Conservation (phyloP, 2,329 filamentous ascomycete species). For the Fusarium lyarnte region DNA sequence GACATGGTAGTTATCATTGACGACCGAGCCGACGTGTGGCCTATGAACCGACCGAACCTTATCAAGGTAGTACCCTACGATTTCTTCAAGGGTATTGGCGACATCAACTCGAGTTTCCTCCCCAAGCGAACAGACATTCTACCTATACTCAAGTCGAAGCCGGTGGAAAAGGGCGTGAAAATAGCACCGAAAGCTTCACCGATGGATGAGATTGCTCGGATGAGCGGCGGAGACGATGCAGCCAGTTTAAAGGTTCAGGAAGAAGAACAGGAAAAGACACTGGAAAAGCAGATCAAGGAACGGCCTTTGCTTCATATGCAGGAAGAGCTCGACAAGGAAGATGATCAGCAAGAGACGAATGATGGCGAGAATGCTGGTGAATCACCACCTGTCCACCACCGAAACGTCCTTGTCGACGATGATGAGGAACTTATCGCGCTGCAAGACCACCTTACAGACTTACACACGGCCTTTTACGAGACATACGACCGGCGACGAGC, state of each 20-base stretch:
- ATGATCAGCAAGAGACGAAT: constrained; percentile 51
- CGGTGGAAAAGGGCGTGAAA: constrained; percentile 20
- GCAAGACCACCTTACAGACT: constrained; percentile 75
- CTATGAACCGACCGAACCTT: constrained; percentile 86
- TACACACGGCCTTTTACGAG: constrained; percentile 85
- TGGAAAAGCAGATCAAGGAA: constrained; percentile 90
- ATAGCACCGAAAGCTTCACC: constrained; percentile 53
- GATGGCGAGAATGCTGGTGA: constrained; percentile 41
- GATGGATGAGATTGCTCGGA: constrained; percentile 79
- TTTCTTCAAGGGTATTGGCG: constrained; percentile 97
- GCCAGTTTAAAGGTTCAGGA: constrained; percentile 77
- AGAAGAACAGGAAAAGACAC: constrained; percentile 84
- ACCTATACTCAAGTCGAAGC: constrained; percentile 43
- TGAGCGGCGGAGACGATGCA: constrained; percentile 76
- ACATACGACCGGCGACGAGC: constrained; percentile 73
- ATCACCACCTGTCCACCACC: constrained; percentile 51
- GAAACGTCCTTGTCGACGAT: constrained; percentile 85
- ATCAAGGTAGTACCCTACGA: constrained; percentile 96
- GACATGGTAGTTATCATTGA: constrained; percentile 99
- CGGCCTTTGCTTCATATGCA: constrained; percentile 92
- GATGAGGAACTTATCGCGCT: constrained; percentile 84
- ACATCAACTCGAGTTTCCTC: constrained; percentile 97
- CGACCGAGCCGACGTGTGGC: constrained; percentile 95
- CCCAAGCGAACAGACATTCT: constrained; percentile 76
- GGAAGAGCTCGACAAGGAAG: constrained; percentile 86